A percentile compares a stretch with the other conserved stretches of the same genome.
These are phyloP conservation scores for Trichoderma citrinoviride DNA, from an alignment of 2,329 filamentous ascomycete species.

Conservation along the genomic window DNA sequence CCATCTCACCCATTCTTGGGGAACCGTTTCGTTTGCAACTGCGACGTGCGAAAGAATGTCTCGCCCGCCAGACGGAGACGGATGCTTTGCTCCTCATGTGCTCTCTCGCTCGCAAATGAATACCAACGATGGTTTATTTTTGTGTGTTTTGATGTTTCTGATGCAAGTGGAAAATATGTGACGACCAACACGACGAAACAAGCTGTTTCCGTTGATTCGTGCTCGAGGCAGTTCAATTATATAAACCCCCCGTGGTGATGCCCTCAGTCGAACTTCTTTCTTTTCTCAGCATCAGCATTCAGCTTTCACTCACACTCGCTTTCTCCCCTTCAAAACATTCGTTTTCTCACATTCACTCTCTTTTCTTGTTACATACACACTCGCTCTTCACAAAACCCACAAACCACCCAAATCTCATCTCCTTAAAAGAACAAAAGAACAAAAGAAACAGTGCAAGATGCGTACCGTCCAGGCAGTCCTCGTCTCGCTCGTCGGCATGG, in stretches of 20 bases:
- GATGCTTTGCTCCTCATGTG: too few species aligned
- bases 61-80: too few species aligned
- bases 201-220: background rate
- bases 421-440: background rate
- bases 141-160: slow-evolving; percentile 8
- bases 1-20: too few species aligned
- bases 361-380: background rate
- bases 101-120: background rate
- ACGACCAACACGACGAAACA: background rate
- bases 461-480: slow-evolving; percentile 30
- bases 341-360: background rate
- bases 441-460: slow-evolving; percentile 4
- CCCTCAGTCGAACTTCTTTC: background rate
- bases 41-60: too few species aligned
- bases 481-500: slow-evolving; percentile 27
- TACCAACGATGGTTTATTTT: background rate
- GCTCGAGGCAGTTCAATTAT: background rate
- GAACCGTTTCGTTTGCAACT: too few species aligned
- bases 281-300: background rate
- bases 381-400: background rate
- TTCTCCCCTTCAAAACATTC: background rate
- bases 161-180: background rate
- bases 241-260: slow-evolving; percentile 1
- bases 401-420: background rate
- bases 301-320: slow-evolving; percentile 18